phyloP scores from a whole-genome alignment of 495 filamentous ascomycete species.

The Xylaria bambusicola region DNA sequence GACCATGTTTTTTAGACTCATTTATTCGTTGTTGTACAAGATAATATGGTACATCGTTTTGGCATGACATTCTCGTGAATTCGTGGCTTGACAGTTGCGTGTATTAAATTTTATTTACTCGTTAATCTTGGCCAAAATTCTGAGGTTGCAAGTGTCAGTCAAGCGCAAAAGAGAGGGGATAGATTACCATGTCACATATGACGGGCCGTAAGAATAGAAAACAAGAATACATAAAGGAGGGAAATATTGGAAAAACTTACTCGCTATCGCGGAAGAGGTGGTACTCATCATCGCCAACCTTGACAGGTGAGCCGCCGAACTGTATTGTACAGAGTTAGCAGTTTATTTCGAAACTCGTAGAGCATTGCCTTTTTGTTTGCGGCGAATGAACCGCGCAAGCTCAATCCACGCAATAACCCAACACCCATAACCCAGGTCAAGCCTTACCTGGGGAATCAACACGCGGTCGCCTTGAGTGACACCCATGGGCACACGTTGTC shows the following conservation, averaged over 20 bases:
- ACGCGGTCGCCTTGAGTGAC: conserved; percentile 87
- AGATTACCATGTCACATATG: background rate
- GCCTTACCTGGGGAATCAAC: conserved; percentile 88
- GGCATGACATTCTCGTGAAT: conserved; percentile 24
- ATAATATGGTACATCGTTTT: conserved; percentile 38
- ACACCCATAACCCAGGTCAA: background rate
- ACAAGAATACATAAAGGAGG: background rate
- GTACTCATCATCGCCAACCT: conserved; percentile 96
- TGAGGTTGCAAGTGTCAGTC: conserved; percentile 33
- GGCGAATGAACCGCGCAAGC: background rate
- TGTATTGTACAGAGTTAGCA: conserved; percentile 46
- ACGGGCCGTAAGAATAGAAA: background rate
- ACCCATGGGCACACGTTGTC: conserved; percentile 78
- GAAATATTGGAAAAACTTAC: conserved; percentile 57
- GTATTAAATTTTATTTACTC: conserved; percentile 57
- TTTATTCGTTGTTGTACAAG: conserved; percentile 32
- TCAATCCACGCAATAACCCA: background rate
- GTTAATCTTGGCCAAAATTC: conserved; percentile 87
- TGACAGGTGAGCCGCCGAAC: conserved; percentile 94
- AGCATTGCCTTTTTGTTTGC: background rate
- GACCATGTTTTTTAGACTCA: conserved; percentile 31
- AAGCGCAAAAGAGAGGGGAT: background rate
- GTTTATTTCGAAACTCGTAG: background rate
- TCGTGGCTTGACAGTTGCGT: conserved; percentile 24
- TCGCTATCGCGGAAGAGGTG: conserved; percentile 95